Conservation (phyloP, 805 yeast species). For the Candida silvicultrix region DNA sequence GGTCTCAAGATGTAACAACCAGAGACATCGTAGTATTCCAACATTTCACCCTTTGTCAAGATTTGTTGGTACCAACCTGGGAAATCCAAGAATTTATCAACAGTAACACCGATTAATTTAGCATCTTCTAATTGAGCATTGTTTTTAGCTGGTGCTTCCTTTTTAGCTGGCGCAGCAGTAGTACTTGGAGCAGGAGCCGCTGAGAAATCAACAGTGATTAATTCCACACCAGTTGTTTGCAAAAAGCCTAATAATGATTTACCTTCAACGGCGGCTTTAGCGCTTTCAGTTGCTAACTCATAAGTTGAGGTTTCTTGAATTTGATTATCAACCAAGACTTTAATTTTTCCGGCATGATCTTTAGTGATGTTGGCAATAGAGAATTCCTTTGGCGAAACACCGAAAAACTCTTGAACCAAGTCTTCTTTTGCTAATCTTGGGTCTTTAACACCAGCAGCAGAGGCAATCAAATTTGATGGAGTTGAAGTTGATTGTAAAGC, state of each 20-base stretch:
- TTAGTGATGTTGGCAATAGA: constrained; percentile 43
- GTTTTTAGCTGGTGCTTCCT: constrained; percentile 18
- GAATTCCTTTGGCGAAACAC: constrained; percentile 52
- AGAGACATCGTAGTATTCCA: constrained; percentile 96
- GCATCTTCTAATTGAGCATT: constrained; percentile 71
- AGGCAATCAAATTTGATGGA: constrained; percentile 59
- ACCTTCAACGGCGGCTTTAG: constrained; percentile 46
- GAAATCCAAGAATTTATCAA: constrained; percentile 86
- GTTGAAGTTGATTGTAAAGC: constrained; percentile 70
- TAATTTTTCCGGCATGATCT: constrained; percentile 50
- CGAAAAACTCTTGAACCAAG: constrained; percentile 58
- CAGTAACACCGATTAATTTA: constrained; percentile 92
- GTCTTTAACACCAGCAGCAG: constrained; percentile 66
- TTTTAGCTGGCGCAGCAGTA: constrained; percentile 25
- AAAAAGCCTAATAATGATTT: constrained; percentile 40
- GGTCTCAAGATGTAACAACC: constrained; percentile 99
- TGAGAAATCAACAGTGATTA: constrained; percentile 48
- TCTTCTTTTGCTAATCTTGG: constrained; percentile 86
- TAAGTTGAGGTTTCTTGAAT: constrained; percentile 31
- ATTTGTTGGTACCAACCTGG: constrained; percentile 98
- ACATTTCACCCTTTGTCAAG: constrained; percentile 94
- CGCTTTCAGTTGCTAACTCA: constrained; percentile 43
- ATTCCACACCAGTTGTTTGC: constrained; percentile 44
- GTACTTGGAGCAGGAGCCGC: constrained; percentile 36
- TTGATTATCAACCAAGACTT: constrained; percentile 50